Evolutionary conservation across 2,329 filamentous ascomycete species (phyloP).

Genomic region (Diaporthe longicolla): DNA sequence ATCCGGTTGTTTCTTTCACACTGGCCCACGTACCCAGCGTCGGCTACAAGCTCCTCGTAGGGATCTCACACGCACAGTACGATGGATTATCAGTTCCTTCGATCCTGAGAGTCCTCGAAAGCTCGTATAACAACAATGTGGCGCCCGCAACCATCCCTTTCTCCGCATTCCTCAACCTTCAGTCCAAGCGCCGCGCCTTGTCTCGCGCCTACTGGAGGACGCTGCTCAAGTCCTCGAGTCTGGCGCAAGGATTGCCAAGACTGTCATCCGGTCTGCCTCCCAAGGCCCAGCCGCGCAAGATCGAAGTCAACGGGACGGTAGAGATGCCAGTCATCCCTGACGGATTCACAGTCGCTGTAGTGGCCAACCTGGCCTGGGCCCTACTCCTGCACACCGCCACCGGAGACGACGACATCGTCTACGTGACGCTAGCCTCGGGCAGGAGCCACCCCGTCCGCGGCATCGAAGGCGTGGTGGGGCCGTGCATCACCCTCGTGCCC

Average conservation of each 20-base stretch:
- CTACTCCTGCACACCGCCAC: conserved; percentile 1
- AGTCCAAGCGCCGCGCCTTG: background rate
- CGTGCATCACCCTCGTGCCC: conserved; percentile 1
- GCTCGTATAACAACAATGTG: background rate
- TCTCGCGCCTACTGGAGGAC: background rate
- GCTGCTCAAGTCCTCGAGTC: conserved; percentile 1
- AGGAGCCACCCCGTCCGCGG: background rate
- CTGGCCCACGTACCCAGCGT: background rate
- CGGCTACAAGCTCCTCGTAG: background rate
- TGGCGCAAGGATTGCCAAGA: background rate
- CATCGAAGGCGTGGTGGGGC: background rate
- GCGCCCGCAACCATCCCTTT: background rate
- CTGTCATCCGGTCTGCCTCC: background rate
- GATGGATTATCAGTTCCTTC: background rate
- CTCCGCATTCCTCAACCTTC: background rate
- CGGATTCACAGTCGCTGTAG: background rate
- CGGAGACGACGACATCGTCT: background rate
- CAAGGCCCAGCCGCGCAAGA: background rate
- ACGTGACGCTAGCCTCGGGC: background rate
- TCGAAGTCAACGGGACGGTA: background rate
- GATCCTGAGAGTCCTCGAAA: conserved; percentile 4
- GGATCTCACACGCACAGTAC: conserved; percentile 1
- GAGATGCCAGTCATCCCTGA: background rate
- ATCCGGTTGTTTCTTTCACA: background rate
- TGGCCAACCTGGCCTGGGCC: conserved; percentile 2